A percentile compares a stretch with the other conserved stretches of the same genome.
phyloP scores from a whole-genome alignment of 441 rosid species.

The Gossypium gossypioides region DNA sequence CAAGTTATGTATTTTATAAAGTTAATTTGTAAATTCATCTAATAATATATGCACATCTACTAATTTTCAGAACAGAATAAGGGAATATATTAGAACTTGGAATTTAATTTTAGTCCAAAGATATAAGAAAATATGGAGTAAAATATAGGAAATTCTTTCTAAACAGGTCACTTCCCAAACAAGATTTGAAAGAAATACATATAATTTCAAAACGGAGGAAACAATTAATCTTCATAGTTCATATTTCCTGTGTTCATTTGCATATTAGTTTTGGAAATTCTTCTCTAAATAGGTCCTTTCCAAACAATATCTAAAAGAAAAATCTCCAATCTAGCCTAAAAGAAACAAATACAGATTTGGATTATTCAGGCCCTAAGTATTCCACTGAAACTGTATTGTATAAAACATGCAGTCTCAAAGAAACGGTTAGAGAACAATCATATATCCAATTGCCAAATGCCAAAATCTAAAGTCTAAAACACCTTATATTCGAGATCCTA shows the following conservation, averaged over 20 bases:
- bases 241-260: neutral
- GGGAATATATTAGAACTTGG: neutral
- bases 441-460: neutral
- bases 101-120: neutral
- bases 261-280: neutral
- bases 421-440: neutral
- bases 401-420: neutral
- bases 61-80: neutral
- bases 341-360: neutral
- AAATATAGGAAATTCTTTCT: neutral
- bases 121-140: neutral
- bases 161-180: neutral
- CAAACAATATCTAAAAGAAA: neutral
- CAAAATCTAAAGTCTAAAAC: neutral
- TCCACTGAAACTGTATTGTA: neutral
- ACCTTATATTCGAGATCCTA: neutral
- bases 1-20: neutral
- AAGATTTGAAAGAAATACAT: neutral
- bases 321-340: neutral
- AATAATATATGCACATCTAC: neutral
- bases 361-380: neutral
- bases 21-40: neutral
- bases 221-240: neutral
- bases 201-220: neutral
- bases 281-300: neutral